Base-by-base conservation (phyloP, 2,329 filamentous ascomycete genomes). In the Zymoseptoria ardabiliae region DNA sequence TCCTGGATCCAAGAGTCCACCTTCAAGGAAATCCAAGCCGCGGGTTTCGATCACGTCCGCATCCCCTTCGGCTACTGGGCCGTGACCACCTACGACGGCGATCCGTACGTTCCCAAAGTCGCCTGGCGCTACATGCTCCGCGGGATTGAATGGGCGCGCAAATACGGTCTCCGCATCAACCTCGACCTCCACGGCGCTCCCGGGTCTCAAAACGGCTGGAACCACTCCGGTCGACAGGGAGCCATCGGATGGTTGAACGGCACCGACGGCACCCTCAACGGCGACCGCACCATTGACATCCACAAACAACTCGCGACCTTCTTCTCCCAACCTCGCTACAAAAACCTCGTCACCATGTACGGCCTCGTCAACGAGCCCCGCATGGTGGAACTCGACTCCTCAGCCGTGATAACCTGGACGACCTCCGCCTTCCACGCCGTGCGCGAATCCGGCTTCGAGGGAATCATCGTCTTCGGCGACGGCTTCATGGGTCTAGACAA, bases 1-100 rank as follows among this genome's bases (percentile, higher is more conserved):
- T 85, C 84, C 0, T 99, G 96, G 70, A 85, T 97, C 50, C 92
- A 84, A 0, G 90, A 95, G 71, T 78, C 88, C 59, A 91, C 90
- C 2, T 96, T 97, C 73, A 80, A 81, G 58, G 88, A 93, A 49
- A 97, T 99, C 61, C 85, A 85, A 54, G 86, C 85, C 48, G 94
- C 94, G 1, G 94, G 94, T 0, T 84, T 99, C 52, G 94, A 99
- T 71, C 94, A 99, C 72, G 89, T 99, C n/a, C 88, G 94, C 57
- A 97, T 99, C 57, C 91, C 90, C 0, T 97, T 88, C 73, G 90
- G 88, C 9, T 99, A 99, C 79, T 99, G 94, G 94, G 91, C 92
- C 0, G 86, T 97, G 1, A 84, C 86, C 59, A 88, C 86, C 0
- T 97, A 96, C 73, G 86, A 90, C 25, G 85, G 81, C 50, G 94